Evolutionary conservation across 768 basidiomycete genomes (phyloP).

Genomic region (Phanerochaete sordida): DNA sequence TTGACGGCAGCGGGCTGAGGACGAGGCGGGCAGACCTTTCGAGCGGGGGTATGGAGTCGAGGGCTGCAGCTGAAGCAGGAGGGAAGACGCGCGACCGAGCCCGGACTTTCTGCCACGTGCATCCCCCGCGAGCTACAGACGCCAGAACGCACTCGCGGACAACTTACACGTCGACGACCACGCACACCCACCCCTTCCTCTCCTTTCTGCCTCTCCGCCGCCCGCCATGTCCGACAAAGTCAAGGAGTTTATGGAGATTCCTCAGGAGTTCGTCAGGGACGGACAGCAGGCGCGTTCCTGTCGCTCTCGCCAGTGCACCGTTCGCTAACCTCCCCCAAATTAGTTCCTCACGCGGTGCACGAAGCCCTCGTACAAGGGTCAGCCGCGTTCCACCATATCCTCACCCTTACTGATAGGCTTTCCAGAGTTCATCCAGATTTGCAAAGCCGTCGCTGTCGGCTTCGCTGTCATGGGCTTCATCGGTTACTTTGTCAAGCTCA

Average conservation of each 20-base stretch:
- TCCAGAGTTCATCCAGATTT: conserved; percentile 91
- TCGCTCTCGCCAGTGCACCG: not conserved
- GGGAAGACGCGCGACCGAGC: too few relatives aligned
- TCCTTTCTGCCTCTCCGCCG: conserved; percentile 13
- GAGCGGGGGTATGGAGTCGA: too few relatives aligned
- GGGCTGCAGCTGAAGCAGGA: too few relatives aligned
- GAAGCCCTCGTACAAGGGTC: conserved; percentile 97
- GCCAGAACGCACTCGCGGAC: not conserved
- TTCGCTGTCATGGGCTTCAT: conserved; percentile 99
- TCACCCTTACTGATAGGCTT: not conserved
- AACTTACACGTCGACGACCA: conserved; percentile 25
- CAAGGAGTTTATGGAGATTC: conserved; percentile 86
- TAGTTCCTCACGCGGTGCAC: conserved; percentile 97
- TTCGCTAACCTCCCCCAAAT: conserved; percentile 13
- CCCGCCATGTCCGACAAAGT: conserved; percentile 84
- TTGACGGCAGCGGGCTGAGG: too few relatives aligned
- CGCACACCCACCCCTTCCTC: conserved; percentile 6
- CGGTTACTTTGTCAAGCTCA: conserved; percentile 97
- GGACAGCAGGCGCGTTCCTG: conserved; percentile 77
- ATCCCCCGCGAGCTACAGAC: not conserved
- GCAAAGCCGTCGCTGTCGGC: conserved; percentile 93
- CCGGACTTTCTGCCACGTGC: conserved; percentile 1
- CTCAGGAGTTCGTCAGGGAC: conserved; percentile 89
- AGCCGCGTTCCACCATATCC: too few relatives aligned
- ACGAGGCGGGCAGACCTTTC: too few relatives aligned